Evolutionary conservation across 2,329 filamentous ascomycete species (phyloP), one percentile per base, ranked within the genome.

Genomic region (Calonectria crousiana): DNA sequence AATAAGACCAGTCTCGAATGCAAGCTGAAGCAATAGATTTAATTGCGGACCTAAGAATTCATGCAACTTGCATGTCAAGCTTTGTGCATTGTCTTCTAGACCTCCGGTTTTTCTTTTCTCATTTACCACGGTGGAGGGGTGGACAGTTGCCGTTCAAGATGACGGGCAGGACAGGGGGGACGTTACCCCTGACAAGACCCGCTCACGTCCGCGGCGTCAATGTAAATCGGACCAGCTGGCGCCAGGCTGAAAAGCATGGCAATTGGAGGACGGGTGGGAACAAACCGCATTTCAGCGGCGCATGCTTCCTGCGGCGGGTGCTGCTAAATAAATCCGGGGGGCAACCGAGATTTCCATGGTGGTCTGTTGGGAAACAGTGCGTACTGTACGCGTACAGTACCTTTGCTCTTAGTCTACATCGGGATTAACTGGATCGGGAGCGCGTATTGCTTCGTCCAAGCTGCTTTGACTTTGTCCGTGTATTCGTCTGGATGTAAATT

Each of bases 321-420:
- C 53, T 76, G 67, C 72, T 80, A 71, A 79, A 79, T 77, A 77
- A 76, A 75, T 75, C 71, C 64, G 65, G 74, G 58, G 69, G 71
- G 70, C 67, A 53, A 47, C 38, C 58, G 36, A 47, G 41, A 49
- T 47, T 67, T 32, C 51, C 9, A 44, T 67, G 64, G 23, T 32
- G 66, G 67, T 64, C 34, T 72, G 64, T 75, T 62, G 71, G 66
- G 41, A 76, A 56, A 67, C 62, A 74, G 65, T 73, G 32, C n/a
- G 56, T 69, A 60, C 53, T 47, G 67, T 70, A 70, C 68, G 68
- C 68, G 68, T 70, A 70, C 56, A 38, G 44, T 64, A 65, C 68
- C n/a, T 36, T 44, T 30, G 8, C 20, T 41, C 8, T 64, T 36
- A 36, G 60, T 49, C 60, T 65, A 65, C 26, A 68, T 68, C 51